Evolutionary conservation across 2,329 filamentous ascomycete species (phyloP).

Genomic region (Bipolaris oryzae): DNA sequence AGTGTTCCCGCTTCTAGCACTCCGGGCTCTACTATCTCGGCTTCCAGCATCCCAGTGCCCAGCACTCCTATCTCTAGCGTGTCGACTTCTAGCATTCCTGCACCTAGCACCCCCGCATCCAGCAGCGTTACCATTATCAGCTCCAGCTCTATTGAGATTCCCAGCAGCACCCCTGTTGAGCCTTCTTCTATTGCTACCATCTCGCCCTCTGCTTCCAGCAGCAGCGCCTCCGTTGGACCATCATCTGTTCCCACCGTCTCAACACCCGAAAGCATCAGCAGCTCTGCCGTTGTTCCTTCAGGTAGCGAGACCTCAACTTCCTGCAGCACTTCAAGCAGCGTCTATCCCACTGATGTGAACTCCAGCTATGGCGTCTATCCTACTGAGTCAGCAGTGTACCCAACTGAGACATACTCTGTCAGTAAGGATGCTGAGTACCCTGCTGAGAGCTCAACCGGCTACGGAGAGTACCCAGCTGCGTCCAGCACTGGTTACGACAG

Average conservation of each 20-base stretch:
- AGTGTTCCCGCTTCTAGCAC: not conserved
- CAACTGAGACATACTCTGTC: slow-evolving; percentile 5
- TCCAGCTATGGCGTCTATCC: slow-evolving; percentile 11
- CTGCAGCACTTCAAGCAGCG: slow-evolving; percentile 21
- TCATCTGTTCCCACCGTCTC: slow-evolving; percentile 6
- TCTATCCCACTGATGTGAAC: slow-evolving; percentile 11
- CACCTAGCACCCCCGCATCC: not conserved
- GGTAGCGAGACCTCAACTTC: slow-evolving; percentile 5
- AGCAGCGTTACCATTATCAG: not conserved
- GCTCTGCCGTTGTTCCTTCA: slow-evolving; percentile 1
- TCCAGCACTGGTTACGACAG: slow-evolving; percentile 15
- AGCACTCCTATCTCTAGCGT: not conserved
- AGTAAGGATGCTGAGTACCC: not conserved
- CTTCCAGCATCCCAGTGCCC: not conserved
- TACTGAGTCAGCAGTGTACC: slow-evolving; percentile 1
- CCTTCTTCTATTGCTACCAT: slow-evolving; percentile 2
- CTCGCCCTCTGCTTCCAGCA: not conserved
- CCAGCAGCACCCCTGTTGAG: slow-evolving; percentile 8
- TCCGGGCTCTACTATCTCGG: not conserved
- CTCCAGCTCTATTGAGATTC: slow-evolving; percentile 4
- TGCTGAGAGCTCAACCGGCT: slow-evolving; percentile 10
- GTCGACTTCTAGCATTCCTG: slow-evolving; percentile 5
- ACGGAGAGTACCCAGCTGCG: slow-evolving; percentile 7
- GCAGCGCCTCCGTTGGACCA: slow-evolving; percentile 2
- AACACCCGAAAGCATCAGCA: not conserved